Percentiles rank a stretch among this genome's conserved stretches.
Evolutionary conservation across 2,329 filamentous ascomycete genomes (phyloP).

Genomic region (Chaetomium strumarium): DNA sequence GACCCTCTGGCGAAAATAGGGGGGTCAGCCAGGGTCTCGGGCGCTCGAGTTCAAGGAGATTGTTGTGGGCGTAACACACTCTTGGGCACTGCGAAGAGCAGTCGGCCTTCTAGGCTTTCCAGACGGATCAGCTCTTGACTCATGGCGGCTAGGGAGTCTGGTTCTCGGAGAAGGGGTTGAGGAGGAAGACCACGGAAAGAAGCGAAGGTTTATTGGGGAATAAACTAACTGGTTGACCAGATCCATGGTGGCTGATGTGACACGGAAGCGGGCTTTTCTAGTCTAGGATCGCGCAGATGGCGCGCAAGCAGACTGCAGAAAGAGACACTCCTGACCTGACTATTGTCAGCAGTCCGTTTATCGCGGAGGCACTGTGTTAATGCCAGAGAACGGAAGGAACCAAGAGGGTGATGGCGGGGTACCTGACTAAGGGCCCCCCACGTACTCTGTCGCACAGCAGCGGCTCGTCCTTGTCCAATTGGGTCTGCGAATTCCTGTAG

Average conservation of each 20-base stretch:
- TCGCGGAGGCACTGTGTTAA: neutral
- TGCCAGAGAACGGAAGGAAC: neutral
- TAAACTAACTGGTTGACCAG: constrained; percentile 47
- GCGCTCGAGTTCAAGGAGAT: neutral
- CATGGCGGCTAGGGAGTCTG: constrained; percentile 4
- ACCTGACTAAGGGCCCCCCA: neutral
- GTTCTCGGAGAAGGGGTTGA: neutral
- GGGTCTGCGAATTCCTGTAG: neutral
- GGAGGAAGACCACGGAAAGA: neutral
- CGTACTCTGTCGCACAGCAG: neutral
- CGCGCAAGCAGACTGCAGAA: constrained; percentile 16
- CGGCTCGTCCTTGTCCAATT: neutral
- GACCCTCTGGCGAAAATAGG: constrained; percentile 63
- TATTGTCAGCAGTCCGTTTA: constrained; percentile 6
- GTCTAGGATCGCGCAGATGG: constrained; percentile 19
- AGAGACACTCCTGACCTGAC: constrained; percentile 5
- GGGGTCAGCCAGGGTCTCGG: constrained; percentile 21
- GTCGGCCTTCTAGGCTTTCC: constrained; percentile 76
- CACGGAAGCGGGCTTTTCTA: neutral
- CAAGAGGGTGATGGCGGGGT: constrained; percentile 10
- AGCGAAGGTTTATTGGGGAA: neutral
- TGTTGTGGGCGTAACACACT: constrained; percentile 55
- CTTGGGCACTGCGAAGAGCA: constrained; percentile 97
- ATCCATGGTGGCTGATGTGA: constrained; percentile 38
- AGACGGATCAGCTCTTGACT: constrained; percentile 18